Base-by-base conservation (phyloP, 2,329 filamentous ascomycete species). In the Cryphonectria radicalis region DNA sequence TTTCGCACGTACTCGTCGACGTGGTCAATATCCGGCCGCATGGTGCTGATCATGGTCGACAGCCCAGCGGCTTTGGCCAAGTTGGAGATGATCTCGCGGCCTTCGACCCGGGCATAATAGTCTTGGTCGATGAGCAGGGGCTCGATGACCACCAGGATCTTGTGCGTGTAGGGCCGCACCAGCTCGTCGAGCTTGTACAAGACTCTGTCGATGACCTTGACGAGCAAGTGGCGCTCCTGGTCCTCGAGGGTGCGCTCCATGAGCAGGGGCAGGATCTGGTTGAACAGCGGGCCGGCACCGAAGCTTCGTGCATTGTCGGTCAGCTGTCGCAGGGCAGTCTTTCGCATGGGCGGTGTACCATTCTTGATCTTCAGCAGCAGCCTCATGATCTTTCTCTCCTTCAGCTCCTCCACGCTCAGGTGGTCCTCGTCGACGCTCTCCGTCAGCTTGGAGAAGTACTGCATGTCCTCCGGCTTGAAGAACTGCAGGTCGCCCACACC, bases 171-270 rank as follows among this genome's bases (percentile, higher is more conserved):
- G 32, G 96, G 96, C 57, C 96, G 90, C 68, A 99, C 96, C 75
- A 98, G 88, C 77, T 99, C 96, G 79, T 98, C 96, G 35, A 99
- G 90, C 84, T 99, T 99, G 88, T 98, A 99, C 8, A 99, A 89
- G 72, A 99, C 95, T 82, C 96, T 92, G 80, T 99, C 97, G 78
- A 99, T 98, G 77, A 99, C 97, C 84, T 99, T 99, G 84, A 99
- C 97, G 40, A 99, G 89, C 81, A 99, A 86, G 87, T 99, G 96
- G 68, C 96, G 95, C 81, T 99, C 96, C 81, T 99, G 96, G 74
- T 99, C 96, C 81, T 99, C 97, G 25, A 99, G 84, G 0, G 94
- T 96, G 83, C 97, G 98, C 83, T 99, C 96, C 96, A 99, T 99
- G 70, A 99, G 89, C 68, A 99, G 84, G 0, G 96, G 96, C 17